phyloP scores from a whole-genome alignment of 768 basidiomycete species.

The Rhizopogon roseolus region DNA sequence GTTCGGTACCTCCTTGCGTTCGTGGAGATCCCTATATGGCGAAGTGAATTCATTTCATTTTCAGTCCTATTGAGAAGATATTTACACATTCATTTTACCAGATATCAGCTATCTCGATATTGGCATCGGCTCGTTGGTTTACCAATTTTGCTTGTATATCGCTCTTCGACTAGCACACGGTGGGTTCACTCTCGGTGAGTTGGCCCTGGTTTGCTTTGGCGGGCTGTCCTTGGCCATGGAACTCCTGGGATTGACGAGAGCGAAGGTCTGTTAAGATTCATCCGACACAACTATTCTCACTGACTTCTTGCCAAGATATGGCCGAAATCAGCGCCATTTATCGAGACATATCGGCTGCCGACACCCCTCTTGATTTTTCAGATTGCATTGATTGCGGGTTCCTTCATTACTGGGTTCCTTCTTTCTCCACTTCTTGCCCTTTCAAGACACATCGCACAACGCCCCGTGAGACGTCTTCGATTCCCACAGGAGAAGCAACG shows the following conservation, averaged over 20 bases:
- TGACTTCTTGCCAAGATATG: slow-evolving; percentile 50
- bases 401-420: slow-evolving; percentile 88
- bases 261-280: slow-evolving; percentile 44
- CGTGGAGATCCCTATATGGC: slow-evolving; percentile 56
- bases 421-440: slow-evolving; percentile 91
- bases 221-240: slow-evolving; percentile 86
- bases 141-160: slow-evolving; percentile 87
- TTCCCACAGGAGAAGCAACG: slow-evolving; percentile 79
- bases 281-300: not conserved
- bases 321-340: slow-evolving; percentile 74
- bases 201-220: slow-evolving; percentile 84
- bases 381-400: slow-evolving; percentile 87
- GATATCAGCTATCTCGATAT: slow-evolving; percentile 80
- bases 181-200: slow-evolving; percentile 94
- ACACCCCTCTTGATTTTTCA: slow-evolving; percentile 92
- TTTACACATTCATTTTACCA: slow-evolving; percentile 25
- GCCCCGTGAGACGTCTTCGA: slow-evolving; percentile 75
- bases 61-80: not conserved
- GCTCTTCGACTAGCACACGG: slow-evolving; percentile 86
- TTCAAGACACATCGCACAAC: slow-evolving; percentile 86
- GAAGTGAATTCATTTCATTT: slow-evolving; percentile 43
- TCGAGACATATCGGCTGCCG: slow-evolving; percentile 89
- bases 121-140: slow-evolving; percentile 69
- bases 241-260: slow-evolving; percentile 76
- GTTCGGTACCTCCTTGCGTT: slow-evolving; percentile 42